Evolutionary conservation across 345 rosid genomes (phyloP), one percentile per base, ranked within the genome.

Genomic region (Carallia brachiata): DNA sequence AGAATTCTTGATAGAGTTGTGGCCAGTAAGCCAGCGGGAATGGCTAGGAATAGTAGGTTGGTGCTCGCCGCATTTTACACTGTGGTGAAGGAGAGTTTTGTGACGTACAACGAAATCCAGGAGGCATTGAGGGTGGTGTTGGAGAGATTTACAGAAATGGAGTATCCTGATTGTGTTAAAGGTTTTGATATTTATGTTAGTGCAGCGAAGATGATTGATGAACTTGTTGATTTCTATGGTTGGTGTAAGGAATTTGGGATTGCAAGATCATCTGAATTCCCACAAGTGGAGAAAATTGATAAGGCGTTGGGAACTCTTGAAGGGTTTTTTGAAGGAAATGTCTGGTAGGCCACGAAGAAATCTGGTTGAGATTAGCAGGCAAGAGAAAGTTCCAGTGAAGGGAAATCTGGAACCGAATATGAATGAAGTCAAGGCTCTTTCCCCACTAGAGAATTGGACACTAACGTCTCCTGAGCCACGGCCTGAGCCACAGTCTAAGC

Each of bases 241-340:
- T 76, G 80, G 80, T 71, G 80, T 39, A 76, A 71, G 72, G 80
- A 67, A 56, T 16, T 56, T 18, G 76, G 76, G 50, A 67, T 77
- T 44, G 80, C 76, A 4, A 68, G 80, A 50, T 71, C 80, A 55
- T 67, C 69, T 2, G 76, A 71, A 63, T 77, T 61, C 34, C 73
- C 80, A 48, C 56, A 68, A 62, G 76, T 77, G 67, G 36, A 67
- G 69, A 71, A 50, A 63, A 61, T 71, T 53, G 70, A 67, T 28
- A 61, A 71, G 18, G 47, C 30, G 31, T 23, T 77, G 39, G 72
- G 61, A 37, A 67, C 69, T 27, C 65, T 77, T 15, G 76, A 72
- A 18, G 73, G 61, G 52, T 62, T 71, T 52, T 52, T 56, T 77
- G 69, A 71, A 56, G 57, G 75, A 67, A 28, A 71, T 53, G 80